Percentiles rank a stretch among this genome's conserved stretches.
These are phyloP conservation scores for Apiosordaria backusii DNA, from an alignment of 495 filamentous ascomycete genomes.

Conservation along the genomic window DNA sequence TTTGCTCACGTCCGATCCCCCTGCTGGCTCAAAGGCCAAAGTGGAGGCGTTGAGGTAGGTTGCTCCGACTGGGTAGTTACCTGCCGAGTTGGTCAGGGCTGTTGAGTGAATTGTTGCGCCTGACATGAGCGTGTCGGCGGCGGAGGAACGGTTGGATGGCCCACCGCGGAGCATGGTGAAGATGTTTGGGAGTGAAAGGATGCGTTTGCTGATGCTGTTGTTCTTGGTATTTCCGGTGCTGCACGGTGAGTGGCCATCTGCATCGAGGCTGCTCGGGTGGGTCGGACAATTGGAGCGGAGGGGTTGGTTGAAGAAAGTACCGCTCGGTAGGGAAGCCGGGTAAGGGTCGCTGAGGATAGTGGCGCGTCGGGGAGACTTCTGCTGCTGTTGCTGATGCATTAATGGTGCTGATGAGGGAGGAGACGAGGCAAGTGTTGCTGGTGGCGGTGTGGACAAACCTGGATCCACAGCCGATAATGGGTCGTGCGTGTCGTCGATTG, in stretches of 20 bases:
- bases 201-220: not conserved
- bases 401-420: not conserved
- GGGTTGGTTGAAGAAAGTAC: not conserved
- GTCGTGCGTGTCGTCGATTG: constrained; percentile 20
- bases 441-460: not conserved
- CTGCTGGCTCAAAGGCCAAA: not conserved
- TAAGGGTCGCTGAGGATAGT: not conserved
- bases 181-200: constrained; percentile 24
- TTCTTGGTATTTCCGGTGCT: not conserved
- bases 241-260: not conserved
- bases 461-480: constrained; percentile 8
- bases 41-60: constrained; percentile 12
- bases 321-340: not conserved
- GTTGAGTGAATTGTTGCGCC: constrained; percentile 24
- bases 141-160: constrained; percentile 14
- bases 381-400: not conserved
- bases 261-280: not conserved
- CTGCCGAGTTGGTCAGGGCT: constrained; percentile 36
- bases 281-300: constrained; percentile 2
- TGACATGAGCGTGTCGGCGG: not conserved
- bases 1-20: constrained; percentile 26
- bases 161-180: constrained; percentile 22
- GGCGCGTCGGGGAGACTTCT: not conserved
- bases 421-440: not conserved
- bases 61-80: not conserved